Base-by-base conservation (phyloP, 768 basidiomycete genomes). In the Hysterangium stoloniferum region DNA sequence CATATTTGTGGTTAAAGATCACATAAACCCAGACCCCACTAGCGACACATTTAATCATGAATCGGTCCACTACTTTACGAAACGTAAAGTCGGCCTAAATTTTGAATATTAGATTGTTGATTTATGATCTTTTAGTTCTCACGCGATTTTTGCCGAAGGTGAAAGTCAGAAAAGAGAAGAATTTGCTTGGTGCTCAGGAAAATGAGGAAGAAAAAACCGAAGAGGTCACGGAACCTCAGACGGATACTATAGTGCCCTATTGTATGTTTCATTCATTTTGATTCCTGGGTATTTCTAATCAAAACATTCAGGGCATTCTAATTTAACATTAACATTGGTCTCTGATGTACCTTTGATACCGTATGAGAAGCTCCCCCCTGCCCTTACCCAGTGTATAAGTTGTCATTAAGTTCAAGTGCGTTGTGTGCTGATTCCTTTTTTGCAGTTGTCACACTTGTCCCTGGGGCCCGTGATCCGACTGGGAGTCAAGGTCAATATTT, bases 241-340 rank as follows among this genome's bases (percentile, higher is more conserved):
- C 65, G 6, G 82, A 82, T 45, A 65, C 80, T 6, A 81, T 92
- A 52, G 75, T 81, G 32, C 82, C 89, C 6, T 86, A 93, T 66
- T 99, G 93, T 32, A 7, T 17, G 31, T 25, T 33, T 28, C 24
- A 7, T 17, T 38, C 12, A 20, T 34, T 9, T 41, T 19, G 25
- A 40, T 37, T 19, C 6, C 44, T n/a, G 46, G 17, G 28, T 43
- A 22, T 41, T 38, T 19, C 33, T 60, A 33, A 58, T 17, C 2
- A 19, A 29, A 17, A 9, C 34, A 25, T 38, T 3, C 64, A 91
- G 81, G 49, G 49, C 49, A 51, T 42, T 43, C 49, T 6, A 97
- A 98, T 64, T 61, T 99, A 17, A 96, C 93, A 0, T 65, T 99
- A 31, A 86, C 86, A 5, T 70, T 99, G 35, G 70, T 98, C 34